Conservation (phyloP, 352 stramenopile species). For the Phytophthora palmivora region DNA sequence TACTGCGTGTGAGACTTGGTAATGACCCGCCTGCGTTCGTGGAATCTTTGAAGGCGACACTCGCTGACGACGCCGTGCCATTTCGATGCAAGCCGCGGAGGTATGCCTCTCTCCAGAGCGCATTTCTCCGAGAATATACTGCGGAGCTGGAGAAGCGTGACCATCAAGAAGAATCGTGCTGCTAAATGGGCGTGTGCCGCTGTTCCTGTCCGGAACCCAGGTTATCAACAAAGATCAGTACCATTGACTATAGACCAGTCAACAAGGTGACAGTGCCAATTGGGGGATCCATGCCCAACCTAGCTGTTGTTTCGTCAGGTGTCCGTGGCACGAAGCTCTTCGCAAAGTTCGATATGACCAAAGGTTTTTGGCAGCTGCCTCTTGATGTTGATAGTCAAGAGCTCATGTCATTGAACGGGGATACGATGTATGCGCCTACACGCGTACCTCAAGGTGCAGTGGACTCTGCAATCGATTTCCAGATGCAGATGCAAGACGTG, state of each 20-base stretch:
- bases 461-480: constrained; percentile 19
- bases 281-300: constrained; percentile 12
- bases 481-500: constrained; percentile 18
- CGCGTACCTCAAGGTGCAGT: constrained; percentile 11
- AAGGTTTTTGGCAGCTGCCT: constrained; percentile 34
- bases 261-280: constrained; percentile 20
- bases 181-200: constrained; percentile 2
- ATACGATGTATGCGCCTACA: constrained; percentile 15
- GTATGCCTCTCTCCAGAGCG: constrained; percentile 1
- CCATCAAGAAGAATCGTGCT: constrained; percentile 8
- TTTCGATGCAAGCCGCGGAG: constrained; percentile 9
- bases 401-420: constrained; percentile 22
- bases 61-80: background rate
- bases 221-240: constrained; percentile 4
- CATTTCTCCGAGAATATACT: constrained; percentile 4
- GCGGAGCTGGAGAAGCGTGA: constrained; percentile 7
- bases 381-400: constrained; percentile 19
- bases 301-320: constrained; percentile 10
- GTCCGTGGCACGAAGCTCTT: constrained; percentile 2
- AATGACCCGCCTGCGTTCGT: constrained; percentile 1
- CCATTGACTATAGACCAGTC: constrained; percentile 11
- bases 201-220: constrained; percentile 4
- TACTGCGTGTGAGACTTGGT: constrained; percentile 2
- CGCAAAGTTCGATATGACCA: constrained; percentile 27
- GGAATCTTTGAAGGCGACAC: constrained; percentile 2